These are phyloP conservation scores for Lippia alba DNA, from an alignment of 305 asterid species.

Conservation along the genomic window DNA sequence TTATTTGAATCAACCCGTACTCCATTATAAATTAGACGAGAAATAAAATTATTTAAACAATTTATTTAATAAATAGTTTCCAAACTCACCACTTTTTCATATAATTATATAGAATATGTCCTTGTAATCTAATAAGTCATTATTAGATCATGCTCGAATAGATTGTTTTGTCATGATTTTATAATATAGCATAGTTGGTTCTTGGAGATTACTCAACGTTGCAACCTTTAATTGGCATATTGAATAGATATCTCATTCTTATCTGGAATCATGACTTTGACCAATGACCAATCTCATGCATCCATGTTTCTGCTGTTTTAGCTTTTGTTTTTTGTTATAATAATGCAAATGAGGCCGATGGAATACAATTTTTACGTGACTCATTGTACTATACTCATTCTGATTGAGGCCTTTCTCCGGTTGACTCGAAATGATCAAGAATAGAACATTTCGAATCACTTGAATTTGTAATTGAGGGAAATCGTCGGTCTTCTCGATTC, in stretches of 20 bases:
- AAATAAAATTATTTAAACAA: too few relatives aligned
- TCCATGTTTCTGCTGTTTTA: conserved; percentile 8
- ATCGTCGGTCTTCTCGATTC: too few relatives aligned
- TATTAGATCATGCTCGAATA: neutral
- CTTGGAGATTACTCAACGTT: conserved; percentile 32
- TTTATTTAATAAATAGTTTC: conserved; percentile 19
- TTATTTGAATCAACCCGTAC: neutral
- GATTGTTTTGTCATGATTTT: neutral
- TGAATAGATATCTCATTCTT: neutral
- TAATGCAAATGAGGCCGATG: conserved; percentile 10
- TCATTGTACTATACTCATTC: too few relatives aligned
- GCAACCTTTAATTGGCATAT: conserved; percentile 13
- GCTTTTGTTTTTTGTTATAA: conserved; percentile 1
- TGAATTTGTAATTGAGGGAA: too few relatives aligned
- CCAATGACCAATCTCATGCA: conserved; percentile 20
- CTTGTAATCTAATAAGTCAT: too few relatives aligned
- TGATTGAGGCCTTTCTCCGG: too few relatives aligned
- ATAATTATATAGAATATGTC: too few relatives aligned
- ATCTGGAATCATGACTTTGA: conserved; percentile 6
- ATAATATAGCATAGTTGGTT: neutral
- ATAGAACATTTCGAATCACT: too few relatives aligned
- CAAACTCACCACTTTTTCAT: neutral
- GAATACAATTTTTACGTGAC: neutral
- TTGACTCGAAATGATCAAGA: too few relatives aligned
- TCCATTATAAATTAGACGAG: conserved; percentile 27